Evolutionary conservation across 1,284 basidiomycete genomes (phyloP), one percentile per base, ranked within the genome.

Genomic region (Sporisorium exsertum): DNA sequence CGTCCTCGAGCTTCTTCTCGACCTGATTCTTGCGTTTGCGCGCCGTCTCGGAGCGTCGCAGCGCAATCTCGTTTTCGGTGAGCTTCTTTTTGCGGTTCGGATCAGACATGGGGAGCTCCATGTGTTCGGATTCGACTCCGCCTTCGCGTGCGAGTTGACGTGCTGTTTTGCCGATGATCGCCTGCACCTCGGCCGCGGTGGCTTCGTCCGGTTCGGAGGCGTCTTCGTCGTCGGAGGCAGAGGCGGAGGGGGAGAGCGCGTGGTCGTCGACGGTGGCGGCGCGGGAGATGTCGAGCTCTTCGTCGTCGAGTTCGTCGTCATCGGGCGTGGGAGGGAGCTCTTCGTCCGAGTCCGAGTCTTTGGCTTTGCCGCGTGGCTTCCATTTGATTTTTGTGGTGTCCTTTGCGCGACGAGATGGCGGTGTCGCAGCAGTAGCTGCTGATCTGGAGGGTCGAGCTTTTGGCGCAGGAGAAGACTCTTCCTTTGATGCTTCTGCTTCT

Each of bases 1-100:
- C 94, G 80, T 96, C 94, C 83, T 95, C 93, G 22, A 94, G 88
- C 85, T 93, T 93, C 88, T 95, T 94, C 86, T 95, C 94, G 20
- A 90, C 91, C 68, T 95, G 88, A 77, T 95, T 92, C 81, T 91
- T 92, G 50, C 94, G 88, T 83, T 94, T 92, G 33, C 94, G 88
- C 0, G 94, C 93, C 0, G 91, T 93, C 86, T 96, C 94, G 83
- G 94, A 93, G 32, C 92, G 88, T 53, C 92, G 89, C 18, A 95
- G 87, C 0, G 92, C 91, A 1, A 94, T 88, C 85, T 95, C 94
- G 0, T 91, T 90, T 78, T 94, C 93, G 18, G 93, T 94, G 5
- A 94, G 87, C 13, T 90, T 89, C 77, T 92, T 91, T 86, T 94
- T 94, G 27, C 77, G 77, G 24, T 76, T 77, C 83, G 91, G 92